phyloP scores from a whole-genome alignment of 163 green algal genomes.

The Chlamydomonas reinhardtii region DNA sequence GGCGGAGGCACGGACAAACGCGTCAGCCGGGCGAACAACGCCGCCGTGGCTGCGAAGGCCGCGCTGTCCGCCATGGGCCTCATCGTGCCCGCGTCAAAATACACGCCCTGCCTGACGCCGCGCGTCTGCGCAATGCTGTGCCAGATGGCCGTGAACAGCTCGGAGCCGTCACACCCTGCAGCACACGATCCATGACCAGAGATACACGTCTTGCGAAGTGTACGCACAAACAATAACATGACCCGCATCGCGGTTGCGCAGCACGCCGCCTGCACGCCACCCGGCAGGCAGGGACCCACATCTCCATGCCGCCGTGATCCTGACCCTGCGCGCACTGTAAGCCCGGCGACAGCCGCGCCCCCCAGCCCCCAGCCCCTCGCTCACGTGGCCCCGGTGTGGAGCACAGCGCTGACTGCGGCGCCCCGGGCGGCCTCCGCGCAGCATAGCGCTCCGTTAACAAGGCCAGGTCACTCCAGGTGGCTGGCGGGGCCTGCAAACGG shows the following conservation, averaged over 20 bases:
- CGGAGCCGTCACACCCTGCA: conserved; percentile 7
- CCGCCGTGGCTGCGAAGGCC: not conserved
- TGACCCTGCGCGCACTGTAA: not conserved
- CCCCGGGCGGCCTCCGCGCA: not conserved
- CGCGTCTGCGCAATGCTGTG: conserved; percentile 30
- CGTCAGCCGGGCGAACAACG: not conserved
- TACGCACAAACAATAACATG: no score
- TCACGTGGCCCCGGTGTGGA: conserved; percentile 9
- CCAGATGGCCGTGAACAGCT: conserved; percentile 32
- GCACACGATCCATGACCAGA: not conserved
- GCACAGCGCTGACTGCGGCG: not conserved
- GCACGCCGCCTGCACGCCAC: no score
- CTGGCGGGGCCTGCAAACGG: not conserved
- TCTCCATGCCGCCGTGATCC: no score
- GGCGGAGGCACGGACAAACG: not conserved
- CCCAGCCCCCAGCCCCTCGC: not conserved
- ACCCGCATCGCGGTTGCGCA: no score
- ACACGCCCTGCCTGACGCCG: conserved; percentile 5
- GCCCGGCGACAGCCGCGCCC: not conserved
- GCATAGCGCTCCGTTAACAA: not conserved
- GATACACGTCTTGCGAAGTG: not conserved
- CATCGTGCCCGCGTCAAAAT: not conserved
- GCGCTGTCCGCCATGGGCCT: not conserved
- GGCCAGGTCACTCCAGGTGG: conserved; percentile 23
- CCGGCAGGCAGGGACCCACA: not conserved